Base-by-base conservation (phyloP, 495 filamentous ascomycete species). In the Tuber aestivum region DNA sequence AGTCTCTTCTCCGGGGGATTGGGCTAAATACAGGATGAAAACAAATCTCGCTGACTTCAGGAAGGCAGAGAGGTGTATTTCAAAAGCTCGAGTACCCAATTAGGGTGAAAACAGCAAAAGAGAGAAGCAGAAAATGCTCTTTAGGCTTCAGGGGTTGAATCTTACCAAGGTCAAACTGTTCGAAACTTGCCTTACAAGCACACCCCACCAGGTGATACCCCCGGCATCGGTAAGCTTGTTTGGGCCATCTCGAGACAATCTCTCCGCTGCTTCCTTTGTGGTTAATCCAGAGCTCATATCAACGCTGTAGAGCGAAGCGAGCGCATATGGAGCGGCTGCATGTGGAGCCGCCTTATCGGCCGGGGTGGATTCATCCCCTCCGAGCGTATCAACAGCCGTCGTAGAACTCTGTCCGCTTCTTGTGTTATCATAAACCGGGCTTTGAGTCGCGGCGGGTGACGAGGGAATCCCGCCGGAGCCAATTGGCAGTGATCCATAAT, bases 111-210 rank as follows among this genome's bases (percentile, higher is more conserved):
- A 65, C 9, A 45, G 73, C 76, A 80, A 69, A 61, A 61, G 50
- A 40, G 68, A 65, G 70, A 41, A 77, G 77, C 56, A 14, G 21
- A 61, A 68, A 74, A 69, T 40, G 48, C 50, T 35, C 16, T 72
- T 35, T 69, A 70, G 48, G 68, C 72, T 69, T 74, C 77, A 35
- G 56, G 50, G 27, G 56, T 35, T 65, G 16, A 65, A 65, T 65
- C 81, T 71, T 78, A 84, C 83, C 79, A 84, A 83, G 9, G 83
- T 84, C 72, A 84, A 83, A 74, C 83, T 88, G 81, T 88, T 88
- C 73, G 86, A 87, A 35, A 89, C 85, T 77, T 89, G 87, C 76
- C 87, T 87, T 77, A 88, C 65, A 80, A 89, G 84, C 80, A 89
- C 87, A 79, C 87, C 87, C 85, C 85, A 88, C 82, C 84, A 79